Conservation (phyloP, 2,329 filamentous ascomycete genomes). For the Cercospora sp. region DNA sequence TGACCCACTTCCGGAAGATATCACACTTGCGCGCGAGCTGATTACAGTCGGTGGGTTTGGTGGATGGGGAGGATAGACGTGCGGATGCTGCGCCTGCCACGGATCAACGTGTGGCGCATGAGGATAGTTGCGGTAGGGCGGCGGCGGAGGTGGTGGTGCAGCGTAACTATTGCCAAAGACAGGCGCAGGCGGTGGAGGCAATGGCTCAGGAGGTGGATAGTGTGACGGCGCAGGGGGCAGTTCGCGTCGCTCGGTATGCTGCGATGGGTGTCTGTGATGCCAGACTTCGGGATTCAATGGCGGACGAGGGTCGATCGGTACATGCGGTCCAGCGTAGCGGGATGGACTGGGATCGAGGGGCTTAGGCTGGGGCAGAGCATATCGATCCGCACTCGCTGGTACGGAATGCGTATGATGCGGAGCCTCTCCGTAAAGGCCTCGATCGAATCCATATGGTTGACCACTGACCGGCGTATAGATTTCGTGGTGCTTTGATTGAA, state of each 20-base stretch:
- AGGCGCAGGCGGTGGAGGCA: constrained; percentile 20
- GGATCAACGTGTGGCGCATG: constrained; percentile 14
- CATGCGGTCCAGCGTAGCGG: constrained; percentile 15
- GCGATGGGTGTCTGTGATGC: constrained; percentile 4
- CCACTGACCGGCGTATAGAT: constrained; percentile 4
- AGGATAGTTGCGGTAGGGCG: constrained; percentile 15
- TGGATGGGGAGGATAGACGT: constrained; percentile 17
- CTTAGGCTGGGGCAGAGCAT: constrained; percentile 11
- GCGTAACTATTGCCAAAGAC: constrained; percentile 20
- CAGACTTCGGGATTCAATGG: constrained; percentile 23
- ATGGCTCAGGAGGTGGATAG: constrained; percentile 6
- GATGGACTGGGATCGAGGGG: constrained; percentile 8
- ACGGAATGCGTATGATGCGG: neutral
- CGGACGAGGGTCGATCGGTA: constrained; percentile 18
- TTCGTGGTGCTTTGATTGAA: constrained; percentile 23
- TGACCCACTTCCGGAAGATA: constrained; percentile 42
- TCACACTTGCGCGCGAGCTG: constrained; percentile 29
- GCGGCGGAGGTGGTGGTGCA: constrained; percentile 20
- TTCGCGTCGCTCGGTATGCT: constrained; percentile 1
- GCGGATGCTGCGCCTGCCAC: constrained; percentile 7
- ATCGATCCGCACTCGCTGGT: constrained; percentile 10
- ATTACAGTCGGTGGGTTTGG: constrained; percentile 17
- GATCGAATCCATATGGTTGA: constrained; percentile 22
- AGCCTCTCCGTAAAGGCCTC: constrained; percentile 19
- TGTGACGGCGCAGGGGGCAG: neutral